A percentile compares a stretch with the other conserved stretches of the same genome.
Evolutionary conservation across 495 filamentous ascomycete genomes (phyloP).

Genomic region (Podospora anserina): DNA sequence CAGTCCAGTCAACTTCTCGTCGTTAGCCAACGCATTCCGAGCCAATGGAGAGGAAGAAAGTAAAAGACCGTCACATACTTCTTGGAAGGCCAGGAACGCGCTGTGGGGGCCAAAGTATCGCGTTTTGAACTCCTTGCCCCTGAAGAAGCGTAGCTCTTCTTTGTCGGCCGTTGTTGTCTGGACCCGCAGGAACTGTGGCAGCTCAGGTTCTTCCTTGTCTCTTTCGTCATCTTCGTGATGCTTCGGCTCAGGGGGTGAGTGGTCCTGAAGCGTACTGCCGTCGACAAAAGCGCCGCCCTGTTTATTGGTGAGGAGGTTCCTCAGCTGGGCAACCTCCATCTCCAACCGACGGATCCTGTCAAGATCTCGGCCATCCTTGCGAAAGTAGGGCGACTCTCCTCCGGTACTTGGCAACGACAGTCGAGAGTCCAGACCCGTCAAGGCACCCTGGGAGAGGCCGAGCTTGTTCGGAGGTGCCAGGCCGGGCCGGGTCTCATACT

Average conservation of each 20-base stretch:
- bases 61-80: conserved; percentile 24
- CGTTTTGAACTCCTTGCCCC: conserved; percentile 44
- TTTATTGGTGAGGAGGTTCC: conserved; percentile 36
- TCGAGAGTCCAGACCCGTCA: conserved; percentile 35
- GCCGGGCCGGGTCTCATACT: conserved; percentile 49
- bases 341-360: conserved; percentile 50
- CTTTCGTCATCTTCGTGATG: conserved; percentile 16
- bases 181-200: conserved; percentile 27
- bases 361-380: conserved; percentile 38
- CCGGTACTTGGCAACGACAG: conserved; percentile 33
- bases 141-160: conserved; percentile 38
- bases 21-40: neutral
- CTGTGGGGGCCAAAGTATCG: conserved; percentile 51
- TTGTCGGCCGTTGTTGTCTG: conserved; percentile 29
- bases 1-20: conserved; percentile 41
- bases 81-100: conserved; percentile 41
- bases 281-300: conserved; percentile 32
- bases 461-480: conserved; percentile 39
- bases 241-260: conserved; percentile 25
- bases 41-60: neutral
- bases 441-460: conserved; percentile 32
- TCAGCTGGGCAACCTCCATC: conserved; percentile 49
- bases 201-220: conserved; percentile 11
- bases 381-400: conserved; percentile 30
- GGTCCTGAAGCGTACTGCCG: conserved; percentile 36